These are phyloP conservation scores for Metschnikowia dekortorum DNA, from an alignment of 805 yeast species.

Conservation along the genomic window DNA sequence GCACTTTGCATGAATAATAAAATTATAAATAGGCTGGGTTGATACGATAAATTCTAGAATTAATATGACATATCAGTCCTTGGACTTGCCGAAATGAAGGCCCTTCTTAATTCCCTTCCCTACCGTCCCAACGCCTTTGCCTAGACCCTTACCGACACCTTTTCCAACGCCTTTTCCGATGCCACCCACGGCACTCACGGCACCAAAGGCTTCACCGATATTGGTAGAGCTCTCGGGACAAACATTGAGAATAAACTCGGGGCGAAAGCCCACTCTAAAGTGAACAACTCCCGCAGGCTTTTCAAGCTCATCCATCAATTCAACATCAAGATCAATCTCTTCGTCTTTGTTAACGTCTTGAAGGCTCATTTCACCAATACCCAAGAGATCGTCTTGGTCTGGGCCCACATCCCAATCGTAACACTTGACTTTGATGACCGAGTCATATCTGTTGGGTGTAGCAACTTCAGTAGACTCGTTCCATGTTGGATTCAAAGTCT, in stretches of 20 bases:
- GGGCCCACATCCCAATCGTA: conserved; percentile 94
- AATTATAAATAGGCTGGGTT: background rate
- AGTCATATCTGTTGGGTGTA: conserved; percentile 58
- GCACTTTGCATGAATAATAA: background rate
- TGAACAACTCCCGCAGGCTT: conserved; percentile 62
- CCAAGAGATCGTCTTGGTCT: conserved; percentile 77
- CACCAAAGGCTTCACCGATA: conserved; percentile 44
- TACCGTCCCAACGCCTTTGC: conserved; percentile 36
- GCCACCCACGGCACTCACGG: conserved; percentile 22
- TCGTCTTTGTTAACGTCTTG: conserved; percentile 45
- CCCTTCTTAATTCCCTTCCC: conserved; percentile 33
- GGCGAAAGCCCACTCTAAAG: conserved; percentile 59
- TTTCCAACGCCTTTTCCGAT: conserved; percentile 20
- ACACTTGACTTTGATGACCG: conserved; percentile 53
- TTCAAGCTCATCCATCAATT: conserved; percentile 41
- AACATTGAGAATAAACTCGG: conserved; percentile 60
- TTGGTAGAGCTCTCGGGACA: conserved; percentile 25
- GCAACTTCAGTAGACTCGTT: conserved; percentile 61
- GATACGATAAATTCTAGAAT: background rate
- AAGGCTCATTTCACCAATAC: conserved; percentile 56
- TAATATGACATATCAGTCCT: background rate
- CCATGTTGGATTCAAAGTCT: conserved; percentile 88
- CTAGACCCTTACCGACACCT: conserved; percentile 19
- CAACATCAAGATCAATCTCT: conserved; percentile 43
- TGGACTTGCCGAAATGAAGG: conserved; percentile 28